Conservation (phyloP, 176 grass and related monocot species). For the Hordeum marinum region DNA sequence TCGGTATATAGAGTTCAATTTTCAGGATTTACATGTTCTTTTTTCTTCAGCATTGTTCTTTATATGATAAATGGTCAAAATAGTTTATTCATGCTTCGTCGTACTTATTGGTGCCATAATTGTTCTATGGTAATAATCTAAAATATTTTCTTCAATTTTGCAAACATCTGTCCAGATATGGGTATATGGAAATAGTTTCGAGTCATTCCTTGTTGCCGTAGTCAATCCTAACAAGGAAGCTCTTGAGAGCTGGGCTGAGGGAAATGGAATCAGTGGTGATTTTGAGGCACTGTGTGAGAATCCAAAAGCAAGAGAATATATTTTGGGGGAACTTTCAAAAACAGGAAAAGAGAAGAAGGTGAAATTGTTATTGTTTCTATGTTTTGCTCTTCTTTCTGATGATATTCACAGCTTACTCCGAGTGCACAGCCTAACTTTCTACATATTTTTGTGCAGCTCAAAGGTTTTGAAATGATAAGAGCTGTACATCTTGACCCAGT, state of each 20-base stretch:
- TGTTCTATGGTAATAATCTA: conserved; percentile 11
- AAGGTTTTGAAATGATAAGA: conserved; percentile 85
- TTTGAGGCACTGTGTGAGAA: conserved; percentile 67
- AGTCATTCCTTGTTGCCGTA: conserved; percentile 78
- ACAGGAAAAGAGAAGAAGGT: conserved; percentile 84
- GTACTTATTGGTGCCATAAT: neutral
- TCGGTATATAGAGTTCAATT: conserved; percentile 42
- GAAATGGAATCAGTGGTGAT: conserved; percentile 54
- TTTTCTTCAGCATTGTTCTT: conserved; percentile 13
- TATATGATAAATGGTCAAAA: neutral
- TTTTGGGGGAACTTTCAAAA: conserved; percentile 61
- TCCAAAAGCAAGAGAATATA: conserved; percentile 64
- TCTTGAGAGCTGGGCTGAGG: conserved; percentile 65
- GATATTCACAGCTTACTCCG: neutral
- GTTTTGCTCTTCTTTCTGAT: neutral
- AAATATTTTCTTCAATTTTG: neutral
- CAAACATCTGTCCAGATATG: conserved; percentile 57
- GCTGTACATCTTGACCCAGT: conserved; percentile 69
- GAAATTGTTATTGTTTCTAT: conserved; percentile 12
- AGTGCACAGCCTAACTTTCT: neutral
- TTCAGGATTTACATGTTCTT: neutral
- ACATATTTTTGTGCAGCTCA: conserved; percentile 58
- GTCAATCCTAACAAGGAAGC: conserved; percentile 73
- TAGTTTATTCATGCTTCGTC: neutral
- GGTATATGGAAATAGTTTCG: conserved; percentile 90